phyloP scores from a whole-genome alignment of 176 grass and related monocot genomes.

The Secale cereale region DNA sequence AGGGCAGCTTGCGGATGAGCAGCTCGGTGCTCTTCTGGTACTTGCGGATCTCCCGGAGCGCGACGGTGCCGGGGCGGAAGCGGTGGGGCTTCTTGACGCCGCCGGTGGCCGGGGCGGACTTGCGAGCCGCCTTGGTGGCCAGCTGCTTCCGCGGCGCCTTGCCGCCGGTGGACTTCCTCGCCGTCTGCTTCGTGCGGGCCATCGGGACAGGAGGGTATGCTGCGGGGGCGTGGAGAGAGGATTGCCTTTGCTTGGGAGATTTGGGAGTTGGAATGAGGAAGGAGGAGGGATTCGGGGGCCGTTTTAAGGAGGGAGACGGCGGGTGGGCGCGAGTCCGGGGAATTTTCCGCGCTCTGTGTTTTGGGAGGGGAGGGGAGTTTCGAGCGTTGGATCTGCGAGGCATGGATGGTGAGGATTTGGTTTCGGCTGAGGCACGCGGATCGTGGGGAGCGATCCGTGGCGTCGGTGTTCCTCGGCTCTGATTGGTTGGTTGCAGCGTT shows the following conservation, averaged over 20 bases:
- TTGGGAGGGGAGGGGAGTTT: not conserved
- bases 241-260: not conserved
- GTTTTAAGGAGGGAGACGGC: not conserved
- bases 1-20: conserved; percentile 73
- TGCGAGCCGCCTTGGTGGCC: conserved; percentile 61
- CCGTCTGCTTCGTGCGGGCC: conserved; percentile 75
- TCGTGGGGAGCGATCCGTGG: not conserved
- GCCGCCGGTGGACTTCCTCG: conserved; percentile 63
- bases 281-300: not conserved
- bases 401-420: not conserved
- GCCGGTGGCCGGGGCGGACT: conserved; percentile 57
- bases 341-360: not conserved
- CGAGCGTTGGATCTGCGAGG: not conserved
- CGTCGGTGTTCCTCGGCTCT: not conserved
- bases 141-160: conserved; percentile 68
- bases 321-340: not conserved
- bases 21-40: conserved; percentile 85
- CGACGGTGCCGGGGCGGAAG: conserved; percentile 68
- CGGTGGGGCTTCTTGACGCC: conserved; percentile 75
- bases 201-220: not conserved
- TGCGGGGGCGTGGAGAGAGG: not conserved
- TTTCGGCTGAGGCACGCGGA: not conserved
- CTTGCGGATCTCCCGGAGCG: conserved; percentile 69
- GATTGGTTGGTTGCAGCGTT: not conserved
- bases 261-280: not conserved